These are phyloP conservation scores for Solanum microdontum DNA, from an alignment of 257 asterid species.

Conservation along the genomic window DNA sequence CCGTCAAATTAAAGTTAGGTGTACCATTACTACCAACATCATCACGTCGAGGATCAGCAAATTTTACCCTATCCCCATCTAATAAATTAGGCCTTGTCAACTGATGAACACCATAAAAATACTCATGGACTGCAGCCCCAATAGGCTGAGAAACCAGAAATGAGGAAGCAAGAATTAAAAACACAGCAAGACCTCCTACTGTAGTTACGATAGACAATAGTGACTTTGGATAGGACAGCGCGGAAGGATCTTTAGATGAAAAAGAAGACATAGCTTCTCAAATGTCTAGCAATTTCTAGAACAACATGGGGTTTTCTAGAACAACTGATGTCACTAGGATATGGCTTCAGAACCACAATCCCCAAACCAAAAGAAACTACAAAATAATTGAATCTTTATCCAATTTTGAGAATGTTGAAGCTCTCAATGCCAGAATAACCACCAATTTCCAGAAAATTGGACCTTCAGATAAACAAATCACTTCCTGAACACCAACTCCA, in stretches of 20 bases:
- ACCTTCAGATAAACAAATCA: not conserved
- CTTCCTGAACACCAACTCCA: not conserved
- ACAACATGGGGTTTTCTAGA: not conserved
- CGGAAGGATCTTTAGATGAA: constrained; percentile 36
- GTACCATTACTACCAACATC: not conserved
- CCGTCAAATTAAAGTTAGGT: not conserved
- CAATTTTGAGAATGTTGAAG: not conserved
- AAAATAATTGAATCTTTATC: not conserved
- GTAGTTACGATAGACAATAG: constrained; percentile 43
- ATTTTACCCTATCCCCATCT: not conserved
- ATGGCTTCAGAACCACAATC: not conserved
- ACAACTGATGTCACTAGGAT: not conserved
- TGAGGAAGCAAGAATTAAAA: constrained; percentile 64
- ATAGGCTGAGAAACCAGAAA: constrained; percentile 51
- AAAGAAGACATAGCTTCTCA: constrained; percentile 33
- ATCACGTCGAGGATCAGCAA: constrained; percentile 3
- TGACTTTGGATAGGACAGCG: constrained; percentile 45
- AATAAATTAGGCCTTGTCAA: constrained; percentile 10
- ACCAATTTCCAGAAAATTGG: not conserved
- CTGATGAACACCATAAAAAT: constrained; percentile 31
- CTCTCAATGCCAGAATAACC: not conserved
- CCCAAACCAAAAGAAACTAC: not conserved
- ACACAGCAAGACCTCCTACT: constrained; percentile 57
- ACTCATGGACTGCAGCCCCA: constrained; percentile 40
- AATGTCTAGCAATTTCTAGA: not conserved